Evolutionary conservation across 768 basidiomycete genomes (phyloP).

Genomic region (Tremella yokohamensis): DNA sequence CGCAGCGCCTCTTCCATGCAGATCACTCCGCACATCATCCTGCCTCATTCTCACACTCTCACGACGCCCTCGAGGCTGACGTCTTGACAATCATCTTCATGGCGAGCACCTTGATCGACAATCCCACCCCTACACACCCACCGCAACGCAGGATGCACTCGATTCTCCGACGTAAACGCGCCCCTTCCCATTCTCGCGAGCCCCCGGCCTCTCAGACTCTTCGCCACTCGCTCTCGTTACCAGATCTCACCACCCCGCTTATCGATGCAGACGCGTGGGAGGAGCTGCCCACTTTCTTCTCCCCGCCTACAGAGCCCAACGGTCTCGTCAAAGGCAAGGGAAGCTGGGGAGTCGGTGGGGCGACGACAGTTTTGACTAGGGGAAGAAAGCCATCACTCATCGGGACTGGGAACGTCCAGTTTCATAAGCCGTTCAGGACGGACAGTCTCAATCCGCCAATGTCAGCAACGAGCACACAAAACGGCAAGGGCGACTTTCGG

Average conservation of each 20-base stretch:
- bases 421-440: conserved; percentile 33
- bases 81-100: too few relatives aligned
- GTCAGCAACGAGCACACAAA: neutral
- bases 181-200: neutral
- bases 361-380: neutral
- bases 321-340: neutral
- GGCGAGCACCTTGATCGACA: neutral
- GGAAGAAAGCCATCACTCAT: conserved; percentile 14
- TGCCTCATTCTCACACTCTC: too few relatives aligned
- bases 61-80: too few relatives aligned
- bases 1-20: too few relatives aligned
- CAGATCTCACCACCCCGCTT: conserved; percentile 39
- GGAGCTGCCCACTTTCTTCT: neutral
- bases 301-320: neutral
- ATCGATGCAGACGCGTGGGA: conserved; percentile 30
- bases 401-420: conserved; percentile 16
- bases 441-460: too few relatives aligned
- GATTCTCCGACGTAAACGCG: conserved; percentile 3
- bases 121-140: neutral
- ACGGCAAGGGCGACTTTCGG: conserved; percentile 19
- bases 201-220: conserved; percentile 8
- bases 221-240: conserved; percentile 37
- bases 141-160: conserved; percentile 2
- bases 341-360: neutral
- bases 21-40: too few relatives aligned